Percentiles rank a stretch among this genome's conserved stretches.
These are phyloP conservation scores for Orbilia brochopaga DNA, from an alignment of 2,329 filamentous ascomycete genomes.

Conservation along the genomic window DNA sequence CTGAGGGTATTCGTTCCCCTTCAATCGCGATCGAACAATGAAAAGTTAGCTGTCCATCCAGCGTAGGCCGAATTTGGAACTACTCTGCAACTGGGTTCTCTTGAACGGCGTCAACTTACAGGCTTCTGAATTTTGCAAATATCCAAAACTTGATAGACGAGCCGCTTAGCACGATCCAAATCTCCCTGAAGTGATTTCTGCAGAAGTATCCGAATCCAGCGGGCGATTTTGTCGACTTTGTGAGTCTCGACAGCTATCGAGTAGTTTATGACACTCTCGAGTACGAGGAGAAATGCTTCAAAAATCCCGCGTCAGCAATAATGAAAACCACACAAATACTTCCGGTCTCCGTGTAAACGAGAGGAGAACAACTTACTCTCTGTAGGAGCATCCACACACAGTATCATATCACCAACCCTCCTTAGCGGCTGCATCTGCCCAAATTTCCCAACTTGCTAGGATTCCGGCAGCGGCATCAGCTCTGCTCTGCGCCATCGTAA, in stretches of 20 bases:
- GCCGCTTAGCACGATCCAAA: constrained; percentile 23
- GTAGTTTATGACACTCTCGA: constrained; percentile 40
- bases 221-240: constrained; percentile 57
- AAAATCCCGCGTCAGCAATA: constrained; percentile 3
- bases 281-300: constrained; percentile 18
- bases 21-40: constrained; percentile 53
- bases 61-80: too few species aligned
- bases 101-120: constrained; percentile 3
- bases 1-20: constrained; percentile 63
- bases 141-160: constrained; percentile 39
- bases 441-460: constrained; percentile 33
- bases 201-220: constrained; percentile 54
- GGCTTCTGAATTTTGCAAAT: constrained; percentile 29
- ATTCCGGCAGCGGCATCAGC: background rate
- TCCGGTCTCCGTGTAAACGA: too few species aligned
- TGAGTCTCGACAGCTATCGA: constrained; percentile 59
- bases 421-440: constrained; percentile 36
- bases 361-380: constrained; percentile 51
- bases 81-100: background rate
- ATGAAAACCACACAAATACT: too few species aligned
- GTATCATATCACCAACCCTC: constrained; percentile 43
- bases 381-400: constrained; percentile 40
- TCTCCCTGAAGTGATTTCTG: constrained; percentile 36
- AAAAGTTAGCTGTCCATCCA: background rate
- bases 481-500: background rate